Percentiles rank a stretch among this genome's conserved stretches.
phyloP scores from a whole-genome alignment of 2,329 filamentous ascomycete species.

The Phialophora chinensis region DNA sequence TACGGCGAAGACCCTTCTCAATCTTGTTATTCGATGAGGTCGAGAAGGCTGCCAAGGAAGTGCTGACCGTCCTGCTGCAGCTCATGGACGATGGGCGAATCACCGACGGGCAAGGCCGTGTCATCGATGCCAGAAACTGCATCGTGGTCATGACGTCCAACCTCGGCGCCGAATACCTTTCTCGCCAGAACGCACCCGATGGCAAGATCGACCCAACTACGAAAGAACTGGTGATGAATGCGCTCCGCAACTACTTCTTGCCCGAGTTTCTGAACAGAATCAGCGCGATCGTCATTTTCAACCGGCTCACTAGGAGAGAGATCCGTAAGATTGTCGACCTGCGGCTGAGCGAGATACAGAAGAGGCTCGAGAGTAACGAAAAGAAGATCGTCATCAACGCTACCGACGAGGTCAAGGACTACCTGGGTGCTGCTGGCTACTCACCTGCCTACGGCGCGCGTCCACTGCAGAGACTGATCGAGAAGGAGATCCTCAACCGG shows the following conservation, averaged over 20 bases:
- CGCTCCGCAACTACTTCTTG: constrained; percentile 93
- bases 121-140: constrained; percentile 95
- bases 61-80: constrained; percentile 95
- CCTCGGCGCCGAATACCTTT: constrained; percentile 90
- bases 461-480: constrained; percentile 85
- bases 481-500: constrained; percentile 95
- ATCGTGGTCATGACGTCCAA: constrained; percentile 99
- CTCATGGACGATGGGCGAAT: constrained; percentile 99
- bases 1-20: constrained; percentile 94
- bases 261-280: constrained; percentile 99
- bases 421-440: constrained; percentile 88
- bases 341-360: constrained; percentile 85
- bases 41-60: constrained; percentile 97
- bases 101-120: constrained; percentile 93
- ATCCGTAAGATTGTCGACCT: constrained; percentile 97
- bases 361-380: constrained; percentile 81
- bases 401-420: constrained; percentile 85
- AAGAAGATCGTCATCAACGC: constrained; percentile 86
- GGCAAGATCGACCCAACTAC: constrained; percentile 86
- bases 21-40: constrained; percentile 98
- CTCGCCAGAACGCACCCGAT: constrained; percentile 75
- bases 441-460: constrained; percentile 93
- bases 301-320: constrained; percentile 85
- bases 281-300: constrained; percentile 96
- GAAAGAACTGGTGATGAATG: constrained; percentile 85